Evolutionary conservation across 169 alveolate species (phyloP).

Genomic region (Eimeria acervulina): DNA sequence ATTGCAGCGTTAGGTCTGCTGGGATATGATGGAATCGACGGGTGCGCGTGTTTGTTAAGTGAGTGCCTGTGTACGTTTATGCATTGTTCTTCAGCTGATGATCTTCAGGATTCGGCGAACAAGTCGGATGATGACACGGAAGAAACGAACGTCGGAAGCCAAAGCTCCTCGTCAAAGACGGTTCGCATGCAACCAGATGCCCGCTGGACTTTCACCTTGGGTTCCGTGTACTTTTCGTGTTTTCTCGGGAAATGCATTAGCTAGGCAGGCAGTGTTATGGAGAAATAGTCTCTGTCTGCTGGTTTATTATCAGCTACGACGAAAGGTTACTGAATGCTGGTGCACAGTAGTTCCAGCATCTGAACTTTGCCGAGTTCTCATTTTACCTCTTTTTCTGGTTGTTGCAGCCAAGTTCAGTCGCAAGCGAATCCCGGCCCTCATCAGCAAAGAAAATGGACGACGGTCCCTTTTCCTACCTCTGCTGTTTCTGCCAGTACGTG

Average conservation of each 20-base stretch:
- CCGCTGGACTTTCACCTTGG: neutral
- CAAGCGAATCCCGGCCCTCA: slow-evolving; percentile 44
- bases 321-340: neutral
- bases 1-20: neutral
- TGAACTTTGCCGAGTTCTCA: neutral
- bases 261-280: neutral
- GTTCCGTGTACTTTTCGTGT: neutral
- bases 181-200: slow-evolving; percentile 4
- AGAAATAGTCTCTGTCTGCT: neutral
- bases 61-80: neutral
- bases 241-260: neutral
- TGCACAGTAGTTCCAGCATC: neutral
- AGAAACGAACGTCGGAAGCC: slow-evolving; percentile 50
- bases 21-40: neutral
- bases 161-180: slow-evolving; percentile 60
- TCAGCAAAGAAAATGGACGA: slow-evolving; percentile 17
- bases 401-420: slow-evolving; percentile 56
- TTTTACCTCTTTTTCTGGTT: neutral
- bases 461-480: slow-evolving; percentile 19
- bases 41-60: neutral
- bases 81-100: slow-evolving; percentile 19
- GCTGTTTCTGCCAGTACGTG: slow-evolving; percentile 72
- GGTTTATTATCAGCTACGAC: neutral
- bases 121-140: slow-evolving; percentile 72
- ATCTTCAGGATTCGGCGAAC: slow-evolving; percentile 44